phyloP scores from a whole-genome alignment of 2,329 filamentous ascomycete genomes.

The Pseudophaeomoniella oleicola region DNA sequence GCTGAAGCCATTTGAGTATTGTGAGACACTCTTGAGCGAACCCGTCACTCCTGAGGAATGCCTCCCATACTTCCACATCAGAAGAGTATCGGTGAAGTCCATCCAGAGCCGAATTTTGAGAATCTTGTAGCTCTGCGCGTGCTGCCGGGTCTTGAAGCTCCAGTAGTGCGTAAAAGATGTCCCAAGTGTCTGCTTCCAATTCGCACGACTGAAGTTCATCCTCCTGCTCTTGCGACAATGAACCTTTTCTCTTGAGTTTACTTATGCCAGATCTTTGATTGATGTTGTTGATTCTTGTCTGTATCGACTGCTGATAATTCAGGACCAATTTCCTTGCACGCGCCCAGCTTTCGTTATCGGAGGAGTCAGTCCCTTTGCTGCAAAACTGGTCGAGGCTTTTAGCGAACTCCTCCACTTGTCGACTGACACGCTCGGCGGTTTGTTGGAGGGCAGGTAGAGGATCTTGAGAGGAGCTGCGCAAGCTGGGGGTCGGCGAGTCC shows the following conservation, averaged over 20 bases:
- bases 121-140: slow-evolving; percentile 19
- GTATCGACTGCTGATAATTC: slow-evolving; percentile 44
- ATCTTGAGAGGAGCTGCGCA: slow-evolving; percentile 22
- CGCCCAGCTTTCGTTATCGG: slow-evolving; percentile 40
- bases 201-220: neutral
- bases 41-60: slow-evolving; percentile 60
- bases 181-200: slow-evolving; percentile 74
- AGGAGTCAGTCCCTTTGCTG: slow-evolving; percentile 29
- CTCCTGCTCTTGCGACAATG: neutral
- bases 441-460: slow-evolving; percentile 46
- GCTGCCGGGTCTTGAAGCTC: slow-evolving; percentile 49
- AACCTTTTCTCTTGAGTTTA: neutral
- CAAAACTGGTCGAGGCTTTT: slow-evolving; percentile 66
- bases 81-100: slow-evolving; percentile 41
- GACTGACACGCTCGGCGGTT: slow-evolving; percentile 54
- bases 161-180: slow-evolving; percentile 62
- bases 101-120: slow-evolving; percentile 24
- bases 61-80: slow-evolving; percentile 51
- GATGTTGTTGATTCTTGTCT: slow-evolving; percentile 28
- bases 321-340: slow-evolving; percentile 55
- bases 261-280: neutral
- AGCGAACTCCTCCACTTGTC: slow-evolving; percentile 78
- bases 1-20: slow-evolving; percentile 65
- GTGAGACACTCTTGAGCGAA: slow-evolving; percentile 63
- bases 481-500: neutral